Percentiles rank a stretch among this genome's conserved stretches.
phyloP scores from a whole-genome alignment of 169 alveolate genomes.

The Cryptosporidium meleagridis region DNA sequence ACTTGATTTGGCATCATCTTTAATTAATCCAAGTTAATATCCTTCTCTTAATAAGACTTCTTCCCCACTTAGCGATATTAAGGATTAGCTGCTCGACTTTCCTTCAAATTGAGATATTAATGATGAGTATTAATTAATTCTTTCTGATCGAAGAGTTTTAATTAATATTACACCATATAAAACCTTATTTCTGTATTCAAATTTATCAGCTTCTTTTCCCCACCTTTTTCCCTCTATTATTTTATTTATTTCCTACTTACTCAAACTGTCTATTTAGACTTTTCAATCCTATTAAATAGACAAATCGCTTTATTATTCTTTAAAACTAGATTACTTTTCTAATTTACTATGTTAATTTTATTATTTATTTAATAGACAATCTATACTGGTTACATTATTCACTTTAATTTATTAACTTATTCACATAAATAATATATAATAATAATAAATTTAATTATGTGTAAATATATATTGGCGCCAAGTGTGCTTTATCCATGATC shows the following conservation, averaged over 20 bases:
- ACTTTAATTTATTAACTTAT: too few species aligned
- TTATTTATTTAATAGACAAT: not conserved
- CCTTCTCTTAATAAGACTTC: not conserved
- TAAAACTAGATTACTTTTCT: not conserved
- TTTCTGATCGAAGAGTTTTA: not conserved
- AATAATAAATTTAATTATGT: too few species aligned
- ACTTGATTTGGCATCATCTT: constrained; percentile 78
- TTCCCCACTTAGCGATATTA: constrained; percentile 22
- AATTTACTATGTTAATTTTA: not conserved
- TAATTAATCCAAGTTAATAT: not conserved
- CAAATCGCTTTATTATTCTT: not conserved
- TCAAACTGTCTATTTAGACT: constrained; percentile 7
- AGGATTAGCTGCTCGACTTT: not conserved
- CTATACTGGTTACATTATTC: not conserved
- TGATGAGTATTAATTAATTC: not conserved
- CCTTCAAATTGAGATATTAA: not conserved
- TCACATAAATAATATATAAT: not conserved
- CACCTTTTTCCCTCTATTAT: constrained; percentile 8
- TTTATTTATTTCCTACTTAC: not conserved
- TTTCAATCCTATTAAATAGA: not conserved
- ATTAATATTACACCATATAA: not conserved
- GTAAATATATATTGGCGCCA: not conserved
- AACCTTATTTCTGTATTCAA: not conserved
- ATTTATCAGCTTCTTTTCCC: constrained; percentile 1
- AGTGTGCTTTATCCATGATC: not conserved